A percentile compares a stretch with the other conserved stretches of the same genome.
Conservation (phyloP, 805 yeast genomes). For the Metschnikowia kofuensis region DNA sequence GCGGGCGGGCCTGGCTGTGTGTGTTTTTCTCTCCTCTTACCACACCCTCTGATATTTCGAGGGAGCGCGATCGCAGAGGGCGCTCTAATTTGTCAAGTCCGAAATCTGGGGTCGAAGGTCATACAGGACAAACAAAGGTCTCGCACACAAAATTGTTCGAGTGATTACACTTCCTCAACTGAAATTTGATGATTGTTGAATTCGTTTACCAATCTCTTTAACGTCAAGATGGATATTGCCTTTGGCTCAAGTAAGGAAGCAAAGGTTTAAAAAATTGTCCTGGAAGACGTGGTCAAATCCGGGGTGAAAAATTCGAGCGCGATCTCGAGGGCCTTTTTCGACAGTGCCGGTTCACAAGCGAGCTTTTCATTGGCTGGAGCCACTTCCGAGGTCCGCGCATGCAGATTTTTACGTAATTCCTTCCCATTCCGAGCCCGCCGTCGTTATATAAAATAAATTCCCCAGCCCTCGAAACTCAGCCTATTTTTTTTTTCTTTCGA, state of each 20-base stretch:
- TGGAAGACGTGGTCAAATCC: slow-evolving; percentile 4
- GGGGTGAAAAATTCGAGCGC: slow-evolving; percentile 10
- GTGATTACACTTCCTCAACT: too few species aligned
- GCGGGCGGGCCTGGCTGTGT: slow-evolving; percentile 2
- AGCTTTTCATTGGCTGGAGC: slow-evolving; percentile 3
- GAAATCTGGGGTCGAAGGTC: slow-evolving; percentile 22
- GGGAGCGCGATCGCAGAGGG: slow-evolving; percentile 11
- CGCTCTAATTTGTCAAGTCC: slow-evolving; percentile 22
- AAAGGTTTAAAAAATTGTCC: background rate
- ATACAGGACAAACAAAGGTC: slow-evolving; percentile 12
- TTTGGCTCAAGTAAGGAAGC: too few species aligned
- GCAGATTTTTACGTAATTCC: slow-evolving; percentile 15
- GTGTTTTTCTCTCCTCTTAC: background rate
- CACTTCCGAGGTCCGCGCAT: slow-evolving; percentile 15
- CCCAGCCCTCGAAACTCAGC: slow-evolving; percentile 7
- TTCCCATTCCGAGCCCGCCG: slow-evolving; percentile 13
- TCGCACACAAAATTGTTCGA: slow-evolving; percentile 1
- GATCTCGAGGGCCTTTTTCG: slow-evolving; percentile 7
- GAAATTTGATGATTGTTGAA: too few species aligned
- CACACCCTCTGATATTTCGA: slow-evolving; percentile 2
- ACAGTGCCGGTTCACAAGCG: slow-evolving; percentile 2
- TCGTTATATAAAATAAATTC: slow-evolving; percentile 8
- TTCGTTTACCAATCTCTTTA: too few species aligned
- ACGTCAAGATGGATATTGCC: too few species aligned
- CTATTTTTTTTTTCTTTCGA: slow-evolving; percentile 9